A percentile compares a stretch with the other conserved stretches of the same genome.
phyloP scores from a whole-genome alignment of 768 basidiomycete genomes.

The Daedalea quercina region DNA sequence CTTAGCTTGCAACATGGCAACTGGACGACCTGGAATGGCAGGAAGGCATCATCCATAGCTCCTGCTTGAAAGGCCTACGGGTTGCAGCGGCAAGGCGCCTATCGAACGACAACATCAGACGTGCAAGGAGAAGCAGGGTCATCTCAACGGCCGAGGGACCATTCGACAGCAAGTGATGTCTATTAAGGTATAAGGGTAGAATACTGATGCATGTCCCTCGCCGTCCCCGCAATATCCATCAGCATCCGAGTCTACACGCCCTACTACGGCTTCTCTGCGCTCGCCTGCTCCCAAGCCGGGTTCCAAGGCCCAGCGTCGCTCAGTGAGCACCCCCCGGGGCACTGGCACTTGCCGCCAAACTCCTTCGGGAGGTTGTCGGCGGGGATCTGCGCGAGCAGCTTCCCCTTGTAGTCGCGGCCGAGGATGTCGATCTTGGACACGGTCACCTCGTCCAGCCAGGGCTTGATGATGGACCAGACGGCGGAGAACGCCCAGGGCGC shows the following conservation, averaged over 20 bases:
- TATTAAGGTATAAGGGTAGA: slow-evolving; percentile 13
- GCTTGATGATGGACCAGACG: slow-evolving; percentile 86
- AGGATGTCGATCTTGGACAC: slow-evolving; percentile 92
- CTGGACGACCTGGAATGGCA: too few relatives aligned
- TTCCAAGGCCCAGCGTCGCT: slow-evolving; percentile 95
- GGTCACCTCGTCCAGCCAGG: slow-evolving; percentile 93
- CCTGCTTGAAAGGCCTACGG: too few relatives aligned
- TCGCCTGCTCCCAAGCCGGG: slow-evolving; percentile 49
- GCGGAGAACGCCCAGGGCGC: slow-evolving; percentile 89
- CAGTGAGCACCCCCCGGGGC: slow-evolving; percentile 75
- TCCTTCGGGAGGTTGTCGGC: slow-evolving; percentile 78
- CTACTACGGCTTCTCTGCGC: not conserved
- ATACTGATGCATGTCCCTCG: slow-evolving; percentile 6
- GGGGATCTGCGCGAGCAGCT: slow-evolving; percentile 76
- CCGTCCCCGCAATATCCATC: not conserved
- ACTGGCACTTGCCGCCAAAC: slow-evolving; percentile 79
- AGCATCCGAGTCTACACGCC: too few relatives aligned
- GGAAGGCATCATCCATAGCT: too few relatives aligned
- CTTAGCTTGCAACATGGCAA: too few relatives aligned
- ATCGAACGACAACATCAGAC: too few relatives aligned
- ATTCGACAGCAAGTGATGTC: not conserved
- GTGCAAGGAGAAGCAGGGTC: too few relatives aligned
- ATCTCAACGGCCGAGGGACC: too few relatives aligned
- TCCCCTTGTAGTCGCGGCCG: slow-evolving; percentile 66
- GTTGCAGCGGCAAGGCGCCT: too few relatives aligned